Conservation (phyloP, 2,329 filamentous ascomycete genomes). For the Ascochyta fabae region DNA sequence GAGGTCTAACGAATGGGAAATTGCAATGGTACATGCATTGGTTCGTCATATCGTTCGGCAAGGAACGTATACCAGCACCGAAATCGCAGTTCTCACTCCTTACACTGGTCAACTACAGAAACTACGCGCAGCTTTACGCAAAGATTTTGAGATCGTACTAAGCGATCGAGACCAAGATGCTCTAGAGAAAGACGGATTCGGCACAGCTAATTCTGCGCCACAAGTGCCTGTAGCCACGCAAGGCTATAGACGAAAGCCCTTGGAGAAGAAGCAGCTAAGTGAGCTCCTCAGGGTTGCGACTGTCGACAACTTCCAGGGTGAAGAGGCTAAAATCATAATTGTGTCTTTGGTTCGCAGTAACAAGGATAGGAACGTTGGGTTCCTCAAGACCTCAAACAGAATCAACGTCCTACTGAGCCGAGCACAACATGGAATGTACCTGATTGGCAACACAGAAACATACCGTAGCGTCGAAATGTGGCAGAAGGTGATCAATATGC, state of each 20-base stretch:
- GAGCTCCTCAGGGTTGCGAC: constrained; percentile 60
- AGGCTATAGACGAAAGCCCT: constrained; percentile 16
- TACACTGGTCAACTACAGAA: constrained; percentile 65
- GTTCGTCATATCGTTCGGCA: constrained; percentile 71
- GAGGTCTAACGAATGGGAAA: constrained; percentile 64
- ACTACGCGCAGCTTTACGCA: constrained; percentile 55
- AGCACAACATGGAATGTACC: constrained; percentile 72
- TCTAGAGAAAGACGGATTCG: constrained; percentile 47
- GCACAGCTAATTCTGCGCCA: neutral
- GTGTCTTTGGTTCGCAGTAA: constrained; percentile 77
- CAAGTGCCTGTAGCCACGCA: neutral
- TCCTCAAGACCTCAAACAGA: constrained; percentile 69
- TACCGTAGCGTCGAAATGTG: constrained; percentile 68
- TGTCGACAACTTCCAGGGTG: constrained; percentile 79
- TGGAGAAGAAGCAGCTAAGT: constrained; percentile 32
- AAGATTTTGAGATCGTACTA: constrained; percentile 66
- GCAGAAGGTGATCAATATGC: constrained; percentile 62
- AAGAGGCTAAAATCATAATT: constrained; percentile 74
- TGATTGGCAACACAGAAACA: constrained; percentile 71
- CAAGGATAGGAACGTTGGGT: constrained; percentile 62
- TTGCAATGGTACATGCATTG: constrained; percentile 67
- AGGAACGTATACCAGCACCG: constrained; percentile 62
- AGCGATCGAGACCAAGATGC: constrained; percentile 68
- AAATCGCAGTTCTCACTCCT: constrained; percentile 75
- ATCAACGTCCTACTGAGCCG: constrained; percentile 73